These are phyloP conservation scores for Endotrypanum monterogeii DNA, from an alignment of 208 protist species.

Conservation along the genomic window DNA sequence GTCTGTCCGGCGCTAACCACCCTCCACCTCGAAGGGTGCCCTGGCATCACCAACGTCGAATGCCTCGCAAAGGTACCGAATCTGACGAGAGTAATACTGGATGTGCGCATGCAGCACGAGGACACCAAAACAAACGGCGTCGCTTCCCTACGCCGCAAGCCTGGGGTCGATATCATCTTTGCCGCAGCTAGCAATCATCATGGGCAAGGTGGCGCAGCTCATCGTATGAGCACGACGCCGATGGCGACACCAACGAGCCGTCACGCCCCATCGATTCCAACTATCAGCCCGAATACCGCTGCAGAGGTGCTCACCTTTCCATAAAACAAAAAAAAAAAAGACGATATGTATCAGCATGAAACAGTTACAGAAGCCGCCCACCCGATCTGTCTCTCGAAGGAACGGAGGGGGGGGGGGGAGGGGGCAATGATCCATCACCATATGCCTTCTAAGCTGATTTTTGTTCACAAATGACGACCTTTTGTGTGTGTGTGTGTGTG, in stretches of 20 bases:
- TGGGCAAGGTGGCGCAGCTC: conserved; percentile 16
- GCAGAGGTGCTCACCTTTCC: conserved; percentile 11
- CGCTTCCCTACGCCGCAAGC: conserved; percentile 20
- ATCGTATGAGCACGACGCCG: conserved; percentile 22
- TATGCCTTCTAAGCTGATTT: background rate
- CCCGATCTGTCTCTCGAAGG: background rate
- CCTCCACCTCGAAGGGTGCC: conserved; percentile 53
- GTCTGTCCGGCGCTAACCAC: conserved; percentile 30
- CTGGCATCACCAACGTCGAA: conserved; percentile 34
- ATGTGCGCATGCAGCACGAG: conserved; percentile 31
- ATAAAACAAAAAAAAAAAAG: conserved; percentile 1
- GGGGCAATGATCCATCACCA: background rate
- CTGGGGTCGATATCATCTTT: conserved; percentile 39
- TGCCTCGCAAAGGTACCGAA: conserved; percentile 37
- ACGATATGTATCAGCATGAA: background rate
- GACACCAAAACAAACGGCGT: conserved; percentile 35
- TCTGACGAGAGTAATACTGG: conserved; percentile 44
- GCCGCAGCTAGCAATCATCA: conserved; percentile 26
- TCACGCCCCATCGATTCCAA: conserved; percentile 20
- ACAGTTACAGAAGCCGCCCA: background rate
- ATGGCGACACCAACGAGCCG: conserved; percentile 29
- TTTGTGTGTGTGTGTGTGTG: background rate
- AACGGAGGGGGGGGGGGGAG: background rate
- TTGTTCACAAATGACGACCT: background rate
- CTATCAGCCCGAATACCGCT: conserved; percentile 13